Conservation (phyloP, 148 eudicot species). For the Amaranthus palmeri region DNA sequence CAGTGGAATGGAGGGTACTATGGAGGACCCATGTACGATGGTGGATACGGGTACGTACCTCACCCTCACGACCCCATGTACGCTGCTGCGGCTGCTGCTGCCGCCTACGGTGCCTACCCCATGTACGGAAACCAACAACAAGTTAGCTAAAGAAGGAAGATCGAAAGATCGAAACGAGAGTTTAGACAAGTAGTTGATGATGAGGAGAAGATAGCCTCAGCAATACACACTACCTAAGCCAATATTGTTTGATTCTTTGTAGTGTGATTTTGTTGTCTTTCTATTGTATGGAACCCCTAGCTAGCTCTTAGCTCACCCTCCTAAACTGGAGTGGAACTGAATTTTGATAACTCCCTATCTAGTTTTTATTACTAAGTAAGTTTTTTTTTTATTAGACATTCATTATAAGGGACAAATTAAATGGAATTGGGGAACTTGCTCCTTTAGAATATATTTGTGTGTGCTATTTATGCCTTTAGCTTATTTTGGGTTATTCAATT, state of each 20-base stretch:
- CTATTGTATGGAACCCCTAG: slow-evolving; percentile 22
- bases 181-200: neutral
- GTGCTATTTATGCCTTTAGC: neutral
- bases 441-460: slow-evolving; percentile 17
- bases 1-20: slow-evolving; percentile 83
- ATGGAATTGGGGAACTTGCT: slow-evolving; percentile 25
- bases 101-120: slow-evolving; percentile 78
- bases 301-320: slow-evolving; percentile 23
- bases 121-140: slow-evolving; percentile 74
- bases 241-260: slow-evolving; percentile 34
- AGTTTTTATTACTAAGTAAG: slow-evolving; percentile 19
- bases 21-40: slow-evolving; percentile 72
- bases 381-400: slow-evolving; percentile 22
- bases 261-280: slow-evolving; percentile 43
- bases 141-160: slow-evolving; percentile 46
- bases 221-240: slow-evolving; percentile 34
- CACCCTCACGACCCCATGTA: slow-evolving; percentile 94
- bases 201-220: slow-evolving; percentile 18
- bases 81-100: slow-evolving; percentile 66
- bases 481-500: too few species aligned
- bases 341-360: slow-evolving; percentile 47
- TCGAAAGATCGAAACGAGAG: neutral
- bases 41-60: slow-evolving; percentile 72
- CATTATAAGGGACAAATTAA: slow-evolving; percentile 14
- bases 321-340: slow-evolving; percentile 54